These are phyloP conservation scores for Brassica rapa DNA, from an alignment of 345 rosid species.

Conservation along the genomic window DNA sequence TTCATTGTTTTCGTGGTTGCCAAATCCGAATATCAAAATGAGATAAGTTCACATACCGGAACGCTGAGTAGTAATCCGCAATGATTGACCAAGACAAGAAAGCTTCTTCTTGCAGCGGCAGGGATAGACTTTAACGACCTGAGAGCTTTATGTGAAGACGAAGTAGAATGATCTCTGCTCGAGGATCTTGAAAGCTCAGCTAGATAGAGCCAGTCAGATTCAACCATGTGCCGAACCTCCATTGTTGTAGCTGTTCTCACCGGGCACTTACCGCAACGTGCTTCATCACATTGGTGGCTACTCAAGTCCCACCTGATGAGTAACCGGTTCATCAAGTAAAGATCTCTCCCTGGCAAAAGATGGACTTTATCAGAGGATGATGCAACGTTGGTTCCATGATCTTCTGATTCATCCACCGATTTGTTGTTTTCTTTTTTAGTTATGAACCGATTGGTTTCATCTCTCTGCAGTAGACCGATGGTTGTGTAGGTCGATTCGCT, in stretches of 20 bases:
- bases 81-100: conserved; percentile 64
- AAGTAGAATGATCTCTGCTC: conserved; percentile 32
- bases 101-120: conserved; percentile 70
- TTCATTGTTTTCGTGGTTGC: neutral
- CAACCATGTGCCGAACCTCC: conserved; percentile 68
- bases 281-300: conserved; percentile 22
- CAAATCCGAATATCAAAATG: neutral
- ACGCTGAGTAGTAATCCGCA: conserved; percentile 60
- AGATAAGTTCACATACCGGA: conserved; percentile 57
- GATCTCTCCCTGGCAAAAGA: conserved; percentile 52
- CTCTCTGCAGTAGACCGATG: conserved; percentile 54
- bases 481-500: conserved; percentile 61
- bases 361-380: conserved; percentile 26
- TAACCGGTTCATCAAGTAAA: conserved; percentile 78
- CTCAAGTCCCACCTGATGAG: conserved; percentile 61
- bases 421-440: conserved; percentile 44
- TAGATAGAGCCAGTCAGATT: conserved; percentile 79
- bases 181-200: conserved; percentile 53
- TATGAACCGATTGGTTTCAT: conserved; percentile 65
- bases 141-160: conserved; percentile 58
- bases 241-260: conserved; percentile 41
- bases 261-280: conserved; percentile 12
- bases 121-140: conserved; percentile 60
- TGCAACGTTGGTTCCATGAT: conserved; percentile 13
- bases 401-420: conserved; percentile 29